Base-by-base conservation (phyloP, 2,329 filamentous ascomycete species). In the Ilyonectria sp. region DNA sequence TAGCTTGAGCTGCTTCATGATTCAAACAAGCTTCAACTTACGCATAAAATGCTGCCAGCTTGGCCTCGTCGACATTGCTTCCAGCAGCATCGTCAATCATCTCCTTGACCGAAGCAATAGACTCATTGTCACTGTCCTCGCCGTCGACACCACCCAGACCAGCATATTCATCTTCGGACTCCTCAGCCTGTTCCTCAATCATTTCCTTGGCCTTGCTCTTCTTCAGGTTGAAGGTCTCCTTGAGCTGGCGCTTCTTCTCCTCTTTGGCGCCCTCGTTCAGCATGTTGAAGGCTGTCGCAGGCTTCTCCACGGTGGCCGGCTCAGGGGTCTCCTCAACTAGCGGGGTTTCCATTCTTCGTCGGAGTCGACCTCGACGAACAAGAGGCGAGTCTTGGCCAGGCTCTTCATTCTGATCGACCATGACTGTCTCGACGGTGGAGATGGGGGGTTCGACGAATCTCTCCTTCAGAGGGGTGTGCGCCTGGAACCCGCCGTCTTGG, bases 161-260 rank as follows among this genome's bases (percentile, higher is more conserved):
- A 44, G 95, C 95, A 79, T 98, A 99, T 80, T 99, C 96, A 78
- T 99, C 96, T 78, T 99, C 97, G 0, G 96, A 99, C 82, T 99
- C 96, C 75, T 97, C 94, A 68, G 96, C 95, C 78, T 97, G 94
- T 72, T 98, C 96, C 71, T 98, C 90, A 43, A 99, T 87, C 87
- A 97, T 93, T 26, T 92, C 91, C 76, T 91, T 94, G 0, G 95
- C 95, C 77, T 93, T 91, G 82, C 94, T 97, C 79, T 92, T 95
- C 81, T 94, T 95, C 80, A 92, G 93, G 82, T 97, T 89, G 74
- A 94, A 97, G 1, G 86, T 84, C 17, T 87, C 84, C n/a, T 79
- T 77, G 9, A 77, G 76, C 6, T 83, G 82, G 58, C 86, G 85
- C 74, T 89, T 88, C 74, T 88, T 87, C 75, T 86, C 81, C 74